A percentile compares a stretch with the other conserved stretches of the same genome.
These are phyloP conservation scores for Globisporangium recalcitrans DNA, from an alignment of 352 stramenopile genomes.

Conservation along the genomic window DNA sequence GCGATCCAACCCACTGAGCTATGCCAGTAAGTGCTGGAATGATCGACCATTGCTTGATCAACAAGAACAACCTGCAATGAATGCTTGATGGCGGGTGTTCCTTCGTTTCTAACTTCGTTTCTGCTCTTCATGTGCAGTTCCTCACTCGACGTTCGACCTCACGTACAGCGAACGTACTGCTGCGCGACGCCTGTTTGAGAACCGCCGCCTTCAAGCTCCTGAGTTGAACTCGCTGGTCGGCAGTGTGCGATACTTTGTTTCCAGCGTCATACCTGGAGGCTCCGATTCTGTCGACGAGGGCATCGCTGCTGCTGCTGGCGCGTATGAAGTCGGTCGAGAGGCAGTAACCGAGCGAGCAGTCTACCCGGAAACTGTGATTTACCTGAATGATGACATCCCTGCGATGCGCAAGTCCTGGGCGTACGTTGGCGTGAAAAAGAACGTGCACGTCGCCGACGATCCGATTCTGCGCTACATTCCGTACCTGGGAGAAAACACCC, in stretches of 20 bases:
- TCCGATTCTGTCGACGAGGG: neutral
- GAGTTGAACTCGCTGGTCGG: constrained; percentile 35
- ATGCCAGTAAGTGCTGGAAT: constrained; percentile 14
- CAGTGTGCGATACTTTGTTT: constrained; percentile 32
- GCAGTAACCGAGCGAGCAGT: constrained; percentile 14
- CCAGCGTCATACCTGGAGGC: constrained; percentile 12
- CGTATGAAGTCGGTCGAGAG: neutral
- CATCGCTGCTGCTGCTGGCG: neutral
- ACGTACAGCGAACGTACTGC: constrained; percentile 25
- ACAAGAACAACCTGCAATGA: neutral
- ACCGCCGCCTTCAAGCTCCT: constrained; percentile 8
- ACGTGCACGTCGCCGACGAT: constrained; percentile 76
- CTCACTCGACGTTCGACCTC: constrained; percentile 16
- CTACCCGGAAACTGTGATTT: constrained; percentile 49
- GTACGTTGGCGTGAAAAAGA: constrained; percentile 71
- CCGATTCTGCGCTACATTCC: constrained; percentile 82
- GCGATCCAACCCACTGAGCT: constrained; percentile 7
- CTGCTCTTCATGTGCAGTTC: neutral
- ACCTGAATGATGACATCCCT: constrained; percentile 40
- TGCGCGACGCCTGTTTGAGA: constrained; percentile 23
- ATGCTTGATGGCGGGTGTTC: neutral
- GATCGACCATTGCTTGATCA: too few relatives aligned
- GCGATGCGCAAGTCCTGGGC: constrained; percentile 46
- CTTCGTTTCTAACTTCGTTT: neutral
- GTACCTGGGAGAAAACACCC: constrained; percentile 79